These are phyloP conservation scores for Clausena lansium DNA, from an alignment of 345 rosid species.

Conservation along the genomic window DNA sequence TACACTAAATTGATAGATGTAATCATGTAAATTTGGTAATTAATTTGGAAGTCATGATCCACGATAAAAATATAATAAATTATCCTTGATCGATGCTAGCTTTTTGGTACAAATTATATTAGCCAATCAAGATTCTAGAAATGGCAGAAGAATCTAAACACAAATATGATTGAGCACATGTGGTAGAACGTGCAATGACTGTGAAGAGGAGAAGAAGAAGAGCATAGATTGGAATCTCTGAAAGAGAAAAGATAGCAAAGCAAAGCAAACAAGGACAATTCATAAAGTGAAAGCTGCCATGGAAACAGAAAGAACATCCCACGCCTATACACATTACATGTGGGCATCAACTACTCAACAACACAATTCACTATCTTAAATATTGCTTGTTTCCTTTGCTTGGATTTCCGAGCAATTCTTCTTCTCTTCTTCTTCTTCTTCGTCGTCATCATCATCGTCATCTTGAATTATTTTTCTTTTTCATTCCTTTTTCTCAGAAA, in stretches of 20 bases:
- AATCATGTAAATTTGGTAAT: not conserved
- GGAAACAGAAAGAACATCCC: conserved; percentile 40
- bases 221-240: conserved; percentile 35
- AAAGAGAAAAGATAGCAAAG: not conserved
- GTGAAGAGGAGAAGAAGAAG: not conserved
- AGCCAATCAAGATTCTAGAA: conserved; percentile 19
- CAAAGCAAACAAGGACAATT: conserved; percentile 28
- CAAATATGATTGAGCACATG: conserved; percentile 39
- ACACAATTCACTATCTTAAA: not conserved
- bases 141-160: conserved; percentile 29
- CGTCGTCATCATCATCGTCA: conserved; percentile 5
- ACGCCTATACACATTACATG: conserved; percentile 32
- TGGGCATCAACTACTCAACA: conserved; percentile 10
- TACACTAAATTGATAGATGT: not conserved
- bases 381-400: conserved; percentile 10
- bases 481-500: not conserved
- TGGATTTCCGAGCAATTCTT: conserved; percentile 27
- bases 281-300: conserved; percentile 57
- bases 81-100: not conserved
- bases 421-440: not conserved
- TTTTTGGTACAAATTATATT: not conserved
- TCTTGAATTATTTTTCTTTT: not conserved
- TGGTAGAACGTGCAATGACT: conserved; percentile 38
- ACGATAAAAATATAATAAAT: not conserved
- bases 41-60: not conserved